Conservation (phyloP, 495 filamentous ascomycete species). For the Platismatia glauca region DNA sequence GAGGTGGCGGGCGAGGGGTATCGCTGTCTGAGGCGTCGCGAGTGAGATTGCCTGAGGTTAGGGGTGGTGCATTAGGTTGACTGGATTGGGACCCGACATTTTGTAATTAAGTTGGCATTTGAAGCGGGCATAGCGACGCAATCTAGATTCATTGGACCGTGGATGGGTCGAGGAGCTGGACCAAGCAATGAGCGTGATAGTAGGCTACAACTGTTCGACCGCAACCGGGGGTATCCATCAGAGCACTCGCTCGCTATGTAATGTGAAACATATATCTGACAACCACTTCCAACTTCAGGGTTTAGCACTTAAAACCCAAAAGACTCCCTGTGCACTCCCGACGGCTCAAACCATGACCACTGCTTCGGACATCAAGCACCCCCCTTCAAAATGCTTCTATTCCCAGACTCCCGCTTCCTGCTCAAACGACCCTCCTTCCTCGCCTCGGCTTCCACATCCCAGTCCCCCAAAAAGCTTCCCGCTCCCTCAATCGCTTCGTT, state of each 20-base stretch:
- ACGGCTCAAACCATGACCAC: background rate
- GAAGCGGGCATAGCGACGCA: background rate
- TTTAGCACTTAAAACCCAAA: background rate
- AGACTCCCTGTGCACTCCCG: background rate
- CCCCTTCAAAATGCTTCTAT: background rate
- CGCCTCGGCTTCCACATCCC: constrained; percentile 20
- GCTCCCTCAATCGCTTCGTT: constrained; percentile 23
- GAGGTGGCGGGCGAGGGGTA: constrained; percentile 70
- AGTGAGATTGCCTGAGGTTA: background rate
- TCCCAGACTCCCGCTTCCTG: background rate
- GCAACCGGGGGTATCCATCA: background rate
- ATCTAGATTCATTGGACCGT: background rate
- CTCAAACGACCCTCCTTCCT: constrained; percentile 12
- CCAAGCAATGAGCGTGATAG: background rate
- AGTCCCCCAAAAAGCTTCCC: constrained; percentile 20
- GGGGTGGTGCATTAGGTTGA: background rate
- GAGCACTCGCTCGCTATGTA: background rate
- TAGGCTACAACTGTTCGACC: background rate
- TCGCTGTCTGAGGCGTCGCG: constrained; percentile 54
- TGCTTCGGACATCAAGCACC: background rate
- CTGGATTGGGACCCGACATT: background rate
- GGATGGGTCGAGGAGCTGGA: background rate
- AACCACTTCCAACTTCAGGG: background rate
- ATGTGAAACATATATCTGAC: too few relatives aligned
- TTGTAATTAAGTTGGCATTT: background rate